Conservation (phyloP, 768 basidiomycete species). For the Termitomyces sp. region DNA sequence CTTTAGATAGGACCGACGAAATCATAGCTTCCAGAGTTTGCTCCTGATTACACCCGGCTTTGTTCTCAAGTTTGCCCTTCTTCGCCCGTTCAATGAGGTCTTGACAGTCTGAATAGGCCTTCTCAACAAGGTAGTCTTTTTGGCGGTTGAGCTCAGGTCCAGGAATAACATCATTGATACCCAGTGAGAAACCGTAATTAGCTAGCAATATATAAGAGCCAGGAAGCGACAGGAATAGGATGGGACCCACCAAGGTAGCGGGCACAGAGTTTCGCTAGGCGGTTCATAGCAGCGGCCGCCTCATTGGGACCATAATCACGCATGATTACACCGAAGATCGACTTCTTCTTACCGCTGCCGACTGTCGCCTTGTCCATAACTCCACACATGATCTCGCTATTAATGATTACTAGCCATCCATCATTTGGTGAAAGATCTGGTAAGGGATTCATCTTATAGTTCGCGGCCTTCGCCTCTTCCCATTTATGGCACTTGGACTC, state of each 20-base stretch:
- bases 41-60: slow-evolving; percentile 96
- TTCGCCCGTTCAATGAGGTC: slow-evolving; percentile 87
- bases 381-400: slow-evolving; percentile 99
- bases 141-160: slow-evolving; percentile 75
- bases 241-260: slow-evolving; percentile 75
- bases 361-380: slow-evolving; percentile 99
- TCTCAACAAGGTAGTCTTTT: slow-evolving; percentile 84
- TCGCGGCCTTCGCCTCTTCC: slow-evolving; percentile 63
- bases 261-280: slow-evolving; percentile 92
- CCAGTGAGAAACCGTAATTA: slow-evolving; percentile 95
- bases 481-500: slow-evolving; percentile 94
- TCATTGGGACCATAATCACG: slow-evolving; percentile 95
- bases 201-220: slow-evolving; percentile 46
- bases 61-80: slow-evolving; percentile 90
- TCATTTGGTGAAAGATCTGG: slow-evolving; percentile 94
- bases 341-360: slow-evolving; percentile 98
- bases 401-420: slow-evolving; percentile 95
- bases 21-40: slow-evolving; percentile 97
- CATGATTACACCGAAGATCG: slow-evolving; percentile 96
- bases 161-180: slow-evolving; percentile 98
- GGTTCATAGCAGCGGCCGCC: slow-evolving; percentile 93
- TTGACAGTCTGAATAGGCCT: slow-evolving; percentile 85
- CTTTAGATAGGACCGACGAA: slow-evolving; percentile 88
- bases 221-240: background rate
- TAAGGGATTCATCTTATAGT: slow-evolving; percentile 66